Conservation (phyloP, 805 yeast genomes). For the Cyberlindnera nakhonratchasimensis region DNA sequence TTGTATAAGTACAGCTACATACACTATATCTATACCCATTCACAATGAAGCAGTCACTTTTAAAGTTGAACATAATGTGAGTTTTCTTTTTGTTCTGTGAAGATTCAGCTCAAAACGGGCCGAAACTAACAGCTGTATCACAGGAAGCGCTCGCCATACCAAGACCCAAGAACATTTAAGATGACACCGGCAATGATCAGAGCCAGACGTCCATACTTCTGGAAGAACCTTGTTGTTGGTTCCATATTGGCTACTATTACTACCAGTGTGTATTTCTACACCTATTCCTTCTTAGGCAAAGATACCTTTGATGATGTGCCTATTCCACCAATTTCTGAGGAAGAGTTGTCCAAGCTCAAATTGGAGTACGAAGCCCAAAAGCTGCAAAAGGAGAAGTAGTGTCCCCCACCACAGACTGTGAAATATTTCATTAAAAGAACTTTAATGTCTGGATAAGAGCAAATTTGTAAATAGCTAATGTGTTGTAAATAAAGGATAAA, state of each 20-base stretch:
- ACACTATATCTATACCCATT: background rate
- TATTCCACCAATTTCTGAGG: constrained; percentile 84
- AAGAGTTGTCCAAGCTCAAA: constrained; percentile 67
- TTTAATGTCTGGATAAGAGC: too few species aligned
- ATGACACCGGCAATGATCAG: constrained; percentile 94
- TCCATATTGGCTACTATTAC: constrained; percentile 60
- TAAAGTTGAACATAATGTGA: constrained; percentile 6
- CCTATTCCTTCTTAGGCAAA: constrained; percentile 60
- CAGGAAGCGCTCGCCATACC: constrained; percentile 42
- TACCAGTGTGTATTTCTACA: constrained; percentile 59
- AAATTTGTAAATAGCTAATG: constrained; percentile 11
- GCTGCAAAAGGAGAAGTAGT: constrained; percentile 4
- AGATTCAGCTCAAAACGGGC: background rate
- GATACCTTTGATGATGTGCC: constrained; percentile 93
- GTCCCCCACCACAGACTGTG: too few species aligned
- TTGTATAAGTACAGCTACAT: too few species aligned
- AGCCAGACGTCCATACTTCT: constrained; percentile 84
- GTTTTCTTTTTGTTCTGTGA: background rate
- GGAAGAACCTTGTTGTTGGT: constrained; percentile 67
- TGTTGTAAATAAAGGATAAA: background rate
- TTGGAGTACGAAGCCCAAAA: constrained; percentile 59
- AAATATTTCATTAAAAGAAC: too few species aligned
- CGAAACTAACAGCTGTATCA: constrained; percentile 7
- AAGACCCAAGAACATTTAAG: constrained; percentile 67
- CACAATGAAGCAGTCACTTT: constrained; percentile 13